phyloP scores from a whole-genome alignment of 495 filamentous ascomycete species.

The Baudoinia panamericana region DNA sequence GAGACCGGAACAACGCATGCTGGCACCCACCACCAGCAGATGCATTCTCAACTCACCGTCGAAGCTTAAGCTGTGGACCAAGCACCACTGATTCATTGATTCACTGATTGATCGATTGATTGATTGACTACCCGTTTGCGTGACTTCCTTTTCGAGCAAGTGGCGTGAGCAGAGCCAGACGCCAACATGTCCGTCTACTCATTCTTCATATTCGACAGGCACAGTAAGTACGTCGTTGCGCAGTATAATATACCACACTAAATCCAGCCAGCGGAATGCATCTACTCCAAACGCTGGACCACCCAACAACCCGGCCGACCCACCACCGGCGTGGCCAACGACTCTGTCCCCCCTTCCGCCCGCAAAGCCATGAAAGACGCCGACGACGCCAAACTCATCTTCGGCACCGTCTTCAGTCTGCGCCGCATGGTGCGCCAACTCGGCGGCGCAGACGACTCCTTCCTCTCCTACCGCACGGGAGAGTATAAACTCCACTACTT shows the following conservation, averaged over 20 bases:
- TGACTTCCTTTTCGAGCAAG: too few relatives aligned
- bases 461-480: slow-evolving; percentile 41
- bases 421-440: slow-evolving; percentile 95
- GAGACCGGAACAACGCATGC: too few relatives aligned
- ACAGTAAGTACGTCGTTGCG: slow-evolving; percentile 49
- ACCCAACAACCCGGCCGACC: slow-evolving; percentile 32
- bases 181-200: slow-evolving; percentile 78
- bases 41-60: too few relatives aligned
- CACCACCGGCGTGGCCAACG: slow-evolving; percentile 25
- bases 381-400: slow-evolving; percentile 93
- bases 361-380: slow-evolving; percentile 44
- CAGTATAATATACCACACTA: slow-evolving; percentile 10
- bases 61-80: too few relatives aligned
- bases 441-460: slow-evolving; percentile 75
- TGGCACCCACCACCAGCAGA: too few relatives aligned
- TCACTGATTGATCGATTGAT: too few relatives aligned
- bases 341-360: slow-evolving; percentile 12
- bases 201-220: slow-evolving; percentile 97
- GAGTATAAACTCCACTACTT: slow-evolving; percentile 99
- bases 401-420: slow-evolving; percentile 89
- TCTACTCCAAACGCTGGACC: slow-evolving; percentile 79
- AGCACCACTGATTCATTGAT: too few relatives aligned
- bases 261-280: slow-evolving; percentile 67
- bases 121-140: too few relatives aligned
- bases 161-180: too few relatives aligned